Percentiles rank a stretch among this genome's conserved stretches.
These are phyloP conservation scores for Cladosporium oxysporum DNA, from an alignment of 2,329 filamentous ascomycete species.

Conservation along the genomic window DNA sequence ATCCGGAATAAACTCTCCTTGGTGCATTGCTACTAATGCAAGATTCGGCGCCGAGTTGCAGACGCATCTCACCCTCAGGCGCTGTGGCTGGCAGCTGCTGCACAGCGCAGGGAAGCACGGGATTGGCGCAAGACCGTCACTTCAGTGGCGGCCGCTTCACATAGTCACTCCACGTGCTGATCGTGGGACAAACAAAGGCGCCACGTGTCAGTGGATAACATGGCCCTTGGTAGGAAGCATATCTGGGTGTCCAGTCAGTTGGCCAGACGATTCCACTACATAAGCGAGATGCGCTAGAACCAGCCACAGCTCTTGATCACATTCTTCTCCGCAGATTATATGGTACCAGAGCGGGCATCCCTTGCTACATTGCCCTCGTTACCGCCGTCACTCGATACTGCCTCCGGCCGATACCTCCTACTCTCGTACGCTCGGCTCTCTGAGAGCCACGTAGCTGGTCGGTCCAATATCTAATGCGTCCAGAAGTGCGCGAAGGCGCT, in stretches of 20 bases:
- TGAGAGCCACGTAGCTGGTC: constrained; percentile 1
- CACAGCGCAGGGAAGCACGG: not conserved
- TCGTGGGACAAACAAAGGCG: not conserved
- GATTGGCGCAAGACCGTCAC: not conserved
- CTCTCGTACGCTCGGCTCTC: constrained; percentile 32
- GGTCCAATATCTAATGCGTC: constrained; percentile 26
- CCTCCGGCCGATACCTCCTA: constrained; percentile 1
- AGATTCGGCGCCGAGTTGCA: not conserved
- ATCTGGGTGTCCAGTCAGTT: not conserved
- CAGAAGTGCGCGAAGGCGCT: constrained; percentile 24
- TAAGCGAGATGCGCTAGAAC: not conserved
- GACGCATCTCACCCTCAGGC: not conserved
- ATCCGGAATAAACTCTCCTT: not conserved
- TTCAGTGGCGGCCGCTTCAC: not conserved
- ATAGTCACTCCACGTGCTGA: constrained; percentile 1
- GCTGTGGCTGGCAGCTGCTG: not conserved
- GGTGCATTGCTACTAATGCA: not conserved
- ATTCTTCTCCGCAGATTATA: constrained; percentile 46
- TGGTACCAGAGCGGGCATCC: constrained; percentile 39
- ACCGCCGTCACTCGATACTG: not conserved
- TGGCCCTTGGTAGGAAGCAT: not conserved
- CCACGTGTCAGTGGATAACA: not conserved
- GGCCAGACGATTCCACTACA: not conserved
- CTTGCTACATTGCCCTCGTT: constrained; percentile 19
- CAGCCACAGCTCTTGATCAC: constrained; percentile 41